Base-by-base conservation (phyloP, 2,329 filamentous ascomycete species). In the Ascochyta fabae region DNA sequence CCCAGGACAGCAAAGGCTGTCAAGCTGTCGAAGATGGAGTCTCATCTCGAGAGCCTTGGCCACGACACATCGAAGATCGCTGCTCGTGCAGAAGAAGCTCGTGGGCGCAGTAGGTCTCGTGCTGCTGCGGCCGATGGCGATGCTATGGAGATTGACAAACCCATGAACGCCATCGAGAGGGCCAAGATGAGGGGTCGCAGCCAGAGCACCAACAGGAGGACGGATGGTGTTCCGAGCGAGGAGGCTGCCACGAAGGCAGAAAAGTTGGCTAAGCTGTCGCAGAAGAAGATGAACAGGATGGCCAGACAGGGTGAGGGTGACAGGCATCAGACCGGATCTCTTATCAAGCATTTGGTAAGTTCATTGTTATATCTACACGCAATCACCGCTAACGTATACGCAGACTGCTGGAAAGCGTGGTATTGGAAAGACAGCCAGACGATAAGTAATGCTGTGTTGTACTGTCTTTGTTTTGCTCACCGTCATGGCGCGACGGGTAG, bases 201-300 rank as follows among this genome's bases (percentile, higher is more conserved):
- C 68, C 83, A 85, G 73, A 86, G 82, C 72, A 78, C 82, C 48
- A 92, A 92, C 79, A 84, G 91, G 71, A 84, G 86, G 59, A 87
- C 88, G 26, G 91, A 92, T 62, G 92, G 91, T 79, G 88, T 98
- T 38, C 84, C 83, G 56, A 85, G 90, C 72, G 84, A 86, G 62
- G 77, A 75, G 49, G 81, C 84, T 45, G 85, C 90, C 64, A 84
- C 82, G 57, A 96, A 94, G 85, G 92, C 91, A 34, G 93, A 96
- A 77, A 88, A 89, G 70, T 82, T 96, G 75, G 84, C 87, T 74
- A 98, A 96, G 84, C 80, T 99, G 74, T 84, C 88, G 70, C 96
- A 99, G 88, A 92, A 94, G 84, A 94, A 92, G 86, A 97, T 96
- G 92, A 99, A 99, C 83, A 87, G 94, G 64, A 95, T 96, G 89